Evolutionary conservation across 352 stramenopile genomes (phyloP).

Genomic region (Phytophthora aleatoria): DNA sequence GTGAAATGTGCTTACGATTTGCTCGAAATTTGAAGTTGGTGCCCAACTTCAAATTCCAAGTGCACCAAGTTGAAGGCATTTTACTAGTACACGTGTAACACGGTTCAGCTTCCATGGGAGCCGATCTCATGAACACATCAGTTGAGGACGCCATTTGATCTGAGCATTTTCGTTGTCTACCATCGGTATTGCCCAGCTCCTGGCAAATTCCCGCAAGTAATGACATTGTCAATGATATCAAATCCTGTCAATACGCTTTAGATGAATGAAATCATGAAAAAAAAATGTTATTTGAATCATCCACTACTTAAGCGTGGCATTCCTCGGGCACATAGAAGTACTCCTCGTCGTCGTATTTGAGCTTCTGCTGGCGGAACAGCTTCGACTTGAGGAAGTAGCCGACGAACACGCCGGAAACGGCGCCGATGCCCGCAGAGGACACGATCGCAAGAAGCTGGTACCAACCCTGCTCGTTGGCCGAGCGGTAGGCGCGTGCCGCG

Average conservation of each 20-base stretch:
- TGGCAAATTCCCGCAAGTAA: not conserved
- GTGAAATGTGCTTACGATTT: too few species aligned
- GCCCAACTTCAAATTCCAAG: too few species aligned
- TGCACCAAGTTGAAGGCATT: too few species aligned
- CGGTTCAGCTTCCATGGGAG: too few species aligned
- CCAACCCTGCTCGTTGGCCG: slow-evolving; percentile 45
- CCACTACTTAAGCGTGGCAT: slow-evolving; percentile 23
- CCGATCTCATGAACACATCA: too few species aligned
- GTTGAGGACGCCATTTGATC: too few species aligned
- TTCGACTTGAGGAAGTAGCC: slow-evolving; percentile 49
- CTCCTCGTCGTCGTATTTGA: slow-evolving; percentile 71
- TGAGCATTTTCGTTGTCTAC: too few species aligned
- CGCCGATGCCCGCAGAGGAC: slow-evolving; percentile 46
- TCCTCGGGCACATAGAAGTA: slow-evolving; percentile 63
- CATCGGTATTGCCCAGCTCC: too few species aligned
- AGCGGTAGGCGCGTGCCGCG: slow-evolving; percentile 48
- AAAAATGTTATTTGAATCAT: not conserved
- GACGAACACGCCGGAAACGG: slow-evolving; percentile 36
- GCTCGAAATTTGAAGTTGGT: too few species aligned
- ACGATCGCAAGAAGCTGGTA: slow-evolving; percentile 68
- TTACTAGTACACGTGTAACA: too few species aligned
- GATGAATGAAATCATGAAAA: not conserved
- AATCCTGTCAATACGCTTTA: not conserved
- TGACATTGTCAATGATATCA: not conserved
- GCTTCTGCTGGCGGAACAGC: slow-evolving; percentile 58